A percentile compares a stretch with the other conserved stretches of the same genome.
phyloP scores from a whole-genome alignment of 2,329 filamentous ascomycete genomes.

The Venturiaceae sp. region DNA sequence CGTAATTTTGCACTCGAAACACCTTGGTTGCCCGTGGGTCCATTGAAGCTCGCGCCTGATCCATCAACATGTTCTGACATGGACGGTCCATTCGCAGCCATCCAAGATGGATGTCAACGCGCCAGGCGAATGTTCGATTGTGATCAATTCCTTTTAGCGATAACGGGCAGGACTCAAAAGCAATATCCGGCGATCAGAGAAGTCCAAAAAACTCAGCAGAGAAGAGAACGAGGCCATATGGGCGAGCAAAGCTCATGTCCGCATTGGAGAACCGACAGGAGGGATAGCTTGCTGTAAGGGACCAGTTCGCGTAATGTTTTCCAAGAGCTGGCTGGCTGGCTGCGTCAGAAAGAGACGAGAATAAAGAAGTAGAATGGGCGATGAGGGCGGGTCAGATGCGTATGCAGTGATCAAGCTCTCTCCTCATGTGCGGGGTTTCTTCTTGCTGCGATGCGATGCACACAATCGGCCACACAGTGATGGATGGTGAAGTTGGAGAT shows the following conservation, averaged over 20 bases:
- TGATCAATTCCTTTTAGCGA: not conserved
- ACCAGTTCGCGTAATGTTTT: not conserved
- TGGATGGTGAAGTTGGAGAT: not conserved
- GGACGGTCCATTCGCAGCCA: not conserved
- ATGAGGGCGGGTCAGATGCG: not conserved
- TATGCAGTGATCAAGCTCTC: not conserved
- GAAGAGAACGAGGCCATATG: not conserved
- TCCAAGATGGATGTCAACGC: not conserved
- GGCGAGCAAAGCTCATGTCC: not conserved
- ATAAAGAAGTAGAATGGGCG: not conserved
- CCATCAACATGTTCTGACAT: not conserved
- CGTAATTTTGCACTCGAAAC: conserved; percentile 21
- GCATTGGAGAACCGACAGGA: not conserved
- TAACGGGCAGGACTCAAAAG: not conserved
- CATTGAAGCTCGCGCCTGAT: not conserved
- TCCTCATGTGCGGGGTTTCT: not conserved
- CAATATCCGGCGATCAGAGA: not conserved
- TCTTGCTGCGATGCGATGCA: not conserved
- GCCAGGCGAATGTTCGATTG: not conserved
- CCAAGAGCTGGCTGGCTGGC: not conserved
- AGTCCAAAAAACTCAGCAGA: not conserved
- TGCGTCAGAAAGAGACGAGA: not conserved
- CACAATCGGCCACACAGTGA: not conserved
- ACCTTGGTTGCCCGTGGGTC: not conserved
- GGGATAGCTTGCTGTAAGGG: not conserved